Evolutionary conservation across 2,329 filamentous ascomycete species (phyloP).

Genomic region (Fusarium torulosum): DNA sequence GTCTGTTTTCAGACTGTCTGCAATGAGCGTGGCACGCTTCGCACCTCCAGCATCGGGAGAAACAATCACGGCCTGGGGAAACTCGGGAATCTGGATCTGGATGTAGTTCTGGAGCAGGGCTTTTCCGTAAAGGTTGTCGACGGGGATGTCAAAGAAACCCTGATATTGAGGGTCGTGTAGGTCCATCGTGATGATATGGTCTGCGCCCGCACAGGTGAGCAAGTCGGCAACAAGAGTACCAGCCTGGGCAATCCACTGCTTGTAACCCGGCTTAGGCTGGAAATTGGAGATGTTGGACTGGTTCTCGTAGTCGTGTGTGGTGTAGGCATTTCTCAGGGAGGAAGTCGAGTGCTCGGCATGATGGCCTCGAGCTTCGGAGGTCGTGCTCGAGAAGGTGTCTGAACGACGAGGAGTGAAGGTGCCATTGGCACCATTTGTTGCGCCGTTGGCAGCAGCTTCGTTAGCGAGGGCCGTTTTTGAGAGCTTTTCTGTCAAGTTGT

Average conservation of each 20-base stretch:
- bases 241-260: conserved; percentile 98
- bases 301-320: conserved; percentile 75
- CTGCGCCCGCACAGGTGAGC: conserved; percentile 92
- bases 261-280: conserved; percentile 91
- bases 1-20: conserved; percentile 91
- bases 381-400: conserved; percentile 53
- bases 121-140: conserved; percentile 95
- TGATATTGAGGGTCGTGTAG: conserved; percentile 97
- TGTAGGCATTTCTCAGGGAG: conserved; percentile 63
- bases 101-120: conserved; percentile 78
- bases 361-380: conserved; percentile 54
- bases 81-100: conserved; percentile 82
- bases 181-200: conserved; percentile 98
- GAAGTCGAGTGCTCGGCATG: conserved; percentile 56
- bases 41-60: conserved; percentile 96
- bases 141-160: conserved; percentile 98
- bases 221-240: conserved; percentile 95
- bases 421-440: conserved; percentile 47
- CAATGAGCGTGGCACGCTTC: conserved; percentile 95
- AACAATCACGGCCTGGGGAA: conserved; percentile 88
- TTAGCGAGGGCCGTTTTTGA: conserved; percentile 73
- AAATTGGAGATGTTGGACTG: conserved; percentile 67
- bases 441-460: conserved; percentile 42
- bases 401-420: conserved; percentile 54
- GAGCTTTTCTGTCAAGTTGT: conserved; percentile 78